Conservation (phyloP, 1,139 yeast species). For the Diutina neorugosa region DNA sequence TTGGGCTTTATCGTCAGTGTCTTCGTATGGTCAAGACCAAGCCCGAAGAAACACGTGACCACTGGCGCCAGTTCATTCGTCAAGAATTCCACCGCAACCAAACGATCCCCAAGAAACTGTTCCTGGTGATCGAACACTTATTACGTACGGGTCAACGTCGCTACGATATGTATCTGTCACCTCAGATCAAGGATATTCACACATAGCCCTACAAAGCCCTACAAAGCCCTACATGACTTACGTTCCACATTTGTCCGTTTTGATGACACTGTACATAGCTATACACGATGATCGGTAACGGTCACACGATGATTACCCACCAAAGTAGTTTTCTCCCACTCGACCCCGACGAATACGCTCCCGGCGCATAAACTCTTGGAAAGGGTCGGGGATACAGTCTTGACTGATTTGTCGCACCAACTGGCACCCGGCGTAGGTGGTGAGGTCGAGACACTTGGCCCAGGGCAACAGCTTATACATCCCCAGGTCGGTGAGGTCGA, state of each 20-base stretch:
- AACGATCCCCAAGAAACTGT: slow-evolving; percentile 61
- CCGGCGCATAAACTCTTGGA: slow-evolving; percentile 19
- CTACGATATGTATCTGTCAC: slow-evolving; percentile 59
- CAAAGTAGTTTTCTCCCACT: slow-evolving; percentile 31
- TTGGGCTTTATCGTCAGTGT: slow-evolving; percentile 49
- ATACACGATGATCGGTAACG: no score
- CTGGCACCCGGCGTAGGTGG: slow-evolving; percentile 17
- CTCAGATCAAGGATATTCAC: slow-evolving; percentile 54
- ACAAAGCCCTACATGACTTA: no score
- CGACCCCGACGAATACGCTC: slow-evolving; percentile 32
- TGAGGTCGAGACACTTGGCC: slow-evolving; percentile 18
- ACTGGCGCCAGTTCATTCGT: slow-evolving; percentile 37
- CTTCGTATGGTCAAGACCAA: slow-evolving; percentile 42
- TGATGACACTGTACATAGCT: not conserved
- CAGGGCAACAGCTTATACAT: slow-evolving; percentile 46
- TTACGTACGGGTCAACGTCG: slow-evolving; percentile 65
- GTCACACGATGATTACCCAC: no score
- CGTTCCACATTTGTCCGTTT: no score
- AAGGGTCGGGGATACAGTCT: slow-evolving; percentile 18
- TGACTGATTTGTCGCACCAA: slow-evolving; percentile 22
- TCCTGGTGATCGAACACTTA: slow-evolving; percentile 77
- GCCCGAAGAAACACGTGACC: slow-evolving; percentile 32
- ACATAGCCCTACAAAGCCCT: no score
- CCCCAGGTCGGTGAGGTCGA: slow-evolving; percentile 45
- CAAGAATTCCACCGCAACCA: slow-evolving; percentile 54